phyloP scores from a whole-genome alignment of 371 early-diverging fungal genomes.

The Mortierella sp. region DNA sequence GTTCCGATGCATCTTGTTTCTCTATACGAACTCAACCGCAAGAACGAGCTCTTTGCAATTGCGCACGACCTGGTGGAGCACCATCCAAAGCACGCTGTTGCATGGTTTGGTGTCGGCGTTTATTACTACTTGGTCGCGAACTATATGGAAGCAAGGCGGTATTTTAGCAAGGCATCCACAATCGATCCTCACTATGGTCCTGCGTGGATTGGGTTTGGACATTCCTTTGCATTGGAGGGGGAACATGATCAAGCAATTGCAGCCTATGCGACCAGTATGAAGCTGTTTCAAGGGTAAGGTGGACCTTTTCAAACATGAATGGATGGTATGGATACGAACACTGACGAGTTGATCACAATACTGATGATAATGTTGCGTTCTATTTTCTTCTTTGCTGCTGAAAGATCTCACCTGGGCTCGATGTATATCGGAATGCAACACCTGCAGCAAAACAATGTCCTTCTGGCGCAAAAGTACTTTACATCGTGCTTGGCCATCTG shows the following conservation, averaged over 20 bases:
- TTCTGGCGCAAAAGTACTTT: conserved; percentile 69
- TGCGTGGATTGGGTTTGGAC: conserved; percentile 85
- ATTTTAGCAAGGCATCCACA: conserved; percentile 69
- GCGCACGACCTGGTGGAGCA: conserved; percentile 69
- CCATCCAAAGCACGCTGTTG: conserved; percentile 59
- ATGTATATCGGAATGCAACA: conserved; percentile 84
- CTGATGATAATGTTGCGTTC: too few relatives aligned
- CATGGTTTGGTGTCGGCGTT: conserved; percentile 83
- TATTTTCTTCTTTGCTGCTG: too few relatives aligned
- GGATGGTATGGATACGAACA: too few relatives aligned
- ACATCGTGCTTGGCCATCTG: conserved; percentile 61
- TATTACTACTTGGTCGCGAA: conserved; percentile 74
- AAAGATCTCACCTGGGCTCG: conserved; percentile 75
- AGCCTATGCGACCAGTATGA: conserved; percentile 72
- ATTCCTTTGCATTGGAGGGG: conserved; percentile 79
- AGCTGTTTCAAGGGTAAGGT: conserved; percentile 74
- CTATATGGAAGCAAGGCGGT: conserved; percentile 67
- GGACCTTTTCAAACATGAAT: too few relatives aligned
- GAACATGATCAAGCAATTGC: conserved; percentile 83
- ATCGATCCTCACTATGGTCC: conserved; percentile 72
- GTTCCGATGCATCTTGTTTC: conserved; percentile 72
- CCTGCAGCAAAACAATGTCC: conserved; percentile 63
- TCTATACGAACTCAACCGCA: conserved; percentile 69
- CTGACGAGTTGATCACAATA: too few relatives aligned
- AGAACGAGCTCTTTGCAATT: conserved; percentile 71